Evolutionary conservation across 345 rosid species (phyloP), one percentile per base, ranked within the genome.

Genomic region (Linum trigynum): DNA sequence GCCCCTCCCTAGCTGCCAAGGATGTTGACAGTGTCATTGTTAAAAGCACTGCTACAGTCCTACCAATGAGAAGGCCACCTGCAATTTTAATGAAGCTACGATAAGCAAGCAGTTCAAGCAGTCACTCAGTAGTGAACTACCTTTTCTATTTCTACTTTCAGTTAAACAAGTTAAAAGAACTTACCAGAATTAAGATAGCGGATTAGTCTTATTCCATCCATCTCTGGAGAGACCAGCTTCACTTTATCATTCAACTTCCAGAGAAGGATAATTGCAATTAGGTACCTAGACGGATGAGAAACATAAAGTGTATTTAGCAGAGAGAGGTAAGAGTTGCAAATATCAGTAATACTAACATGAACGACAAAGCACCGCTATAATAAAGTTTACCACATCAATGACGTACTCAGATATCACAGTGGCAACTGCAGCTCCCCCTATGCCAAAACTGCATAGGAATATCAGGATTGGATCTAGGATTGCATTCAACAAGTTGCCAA

Each of bases 331-430:
- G 35, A 59, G 23, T 59, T 56, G 40, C 32, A 43, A 62, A 61
- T 50, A 59, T 56, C 51, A 72, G 61, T 41, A 55, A 55, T 14
- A 56, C 32, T 41, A 55, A 40, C 39, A 55, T 50, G 56, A 16
- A 56, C 63, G 67, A 67, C 32, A 71, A 61, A 57, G 43, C 57
- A 72, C 65, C 23, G 50, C 56, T 39, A 72, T 51, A 55, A 70
- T 67, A 43, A 67, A 75, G 69, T 84, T 88, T 87, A 89, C 91
- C 91, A 81, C 83, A 87, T 66, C 73, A 70, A 50, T 67, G 76
- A 90, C 97, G 23, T 92, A 92, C 97, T 92, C 98, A 83, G 98
- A 90, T 71, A 84, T 88, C 86, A 92, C 96, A 3, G 96, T 86
- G 70, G 98, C 79, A 74, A 82, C 73, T 62, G 97, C 98, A 71